Base-by-base conservation (phyloP, 208 protist genomes). In the Leptomonas seymouri region DNA sequence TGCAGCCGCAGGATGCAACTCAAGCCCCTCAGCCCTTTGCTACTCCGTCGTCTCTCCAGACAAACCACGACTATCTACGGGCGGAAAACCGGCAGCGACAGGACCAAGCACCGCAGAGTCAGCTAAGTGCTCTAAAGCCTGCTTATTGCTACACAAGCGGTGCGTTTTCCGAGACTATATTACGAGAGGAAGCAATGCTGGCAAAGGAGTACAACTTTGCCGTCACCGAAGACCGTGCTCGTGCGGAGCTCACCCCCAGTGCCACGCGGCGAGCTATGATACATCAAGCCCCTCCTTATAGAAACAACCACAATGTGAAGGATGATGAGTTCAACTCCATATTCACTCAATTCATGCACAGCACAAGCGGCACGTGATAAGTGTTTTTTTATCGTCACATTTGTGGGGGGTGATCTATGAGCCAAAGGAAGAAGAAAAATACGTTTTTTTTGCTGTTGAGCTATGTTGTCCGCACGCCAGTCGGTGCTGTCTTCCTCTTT, bases 141-240 rank as follows among this genome's bases (percentile, higher is more conserved):
- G 59, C 66, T 0, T 71, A 78, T 34, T 61, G 73, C 1, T 72
- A 78, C 50, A 78, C 73, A 3, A 28, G 66, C 34, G 57, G 66
- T 15, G 45, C 67, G 39, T 72, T 69, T 31, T 72, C 66, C 18
- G 73, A 67, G 30, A 68, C 56, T 25, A 78, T 72, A 39, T 68
- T 42, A 45, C 64, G 46, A 16, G 73, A 78, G 25, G 73, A 78
- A 42, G 65, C 51, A 21, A 67, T 62, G 42, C 73, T 78, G 51
- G 64, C 73, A 25, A 68, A 46, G 15, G 49, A 78, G 51, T 78
- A 78, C 59, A 78, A 64, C 45, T 78, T 78, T 41, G 50, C 64
- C 1, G 50, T 50, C 16, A 42, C 65, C 23, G 60, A 67, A 5
- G 71, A 77, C 48, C 71, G 64, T 27, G 57, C 34, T 12, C 58